phyloP scores from a whole-genome alignment of 495 filamentous ascomycete genomes.

The Aspergillus sparsus region DNA sequence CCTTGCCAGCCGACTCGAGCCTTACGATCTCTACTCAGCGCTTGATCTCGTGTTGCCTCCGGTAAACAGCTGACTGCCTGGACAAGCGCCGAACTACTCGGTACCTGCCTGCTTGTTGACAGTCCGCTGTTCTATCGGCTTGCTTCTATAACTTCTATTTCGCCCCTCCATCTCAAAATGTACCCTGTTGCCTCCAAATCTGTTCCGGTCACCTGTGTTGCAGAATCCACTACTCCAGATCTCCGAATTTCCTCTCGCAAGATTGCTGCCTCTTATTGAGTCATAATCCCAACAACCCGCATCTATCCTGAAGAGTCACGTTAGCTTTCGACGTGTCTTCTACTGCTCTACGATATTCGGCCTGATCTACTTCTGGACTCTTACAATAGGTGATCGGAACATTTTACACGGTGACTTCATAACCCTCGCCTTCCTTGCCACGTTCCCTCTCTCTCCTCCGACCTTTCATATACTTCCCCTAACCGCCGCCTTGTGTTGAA shows the following conservation, averaged over 20 bases:
- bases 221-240: constrained; percentile 31
- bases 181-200: constrained; percentile 32
- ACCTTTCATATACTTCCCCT: constrained; percentile 11
- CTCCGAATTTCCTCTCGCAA: constrained; percentile 26
- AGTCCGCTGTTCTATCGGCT: constrained; percentile 30
- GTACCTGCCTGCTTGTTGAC: constrained; percentile 30
- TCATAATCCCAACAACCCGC: constrained; percentile 15
- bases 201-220: constrained; percentile 37
- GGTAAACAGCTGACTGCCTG: constrained; percentile 30
- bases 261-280: constrained; percentile 28
- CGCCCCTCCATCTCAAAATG: constrained; percentile 32
- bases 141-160: constrained; percentile 24
- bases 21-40: constrained; percentile 12
- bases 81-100: constrained; percentile 23
- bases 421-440: constrained; percentile 7
- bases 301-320: constrained; percentile 23
- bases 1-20: constrained; percentile 22
- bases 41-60: constrained; percentile 15
- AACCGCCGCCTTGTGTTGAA: constrained; percentile 11
- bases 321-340: constrained; percentile 22
- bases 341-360: constrained; percentile 21
- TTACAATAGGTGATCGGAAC: constrained; percentile 33
- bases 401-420: constrained; percentile 21
- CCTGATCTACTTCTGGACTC: constrained; percentile 29
- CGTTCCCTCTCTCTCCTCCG: constrained; percentile 8